Percentiles rank a stretch among this genome's conserved stretches.
Conservation (phyloP, 192 early-diverging fungal species). For the Oehlia diaphana region DNA sequence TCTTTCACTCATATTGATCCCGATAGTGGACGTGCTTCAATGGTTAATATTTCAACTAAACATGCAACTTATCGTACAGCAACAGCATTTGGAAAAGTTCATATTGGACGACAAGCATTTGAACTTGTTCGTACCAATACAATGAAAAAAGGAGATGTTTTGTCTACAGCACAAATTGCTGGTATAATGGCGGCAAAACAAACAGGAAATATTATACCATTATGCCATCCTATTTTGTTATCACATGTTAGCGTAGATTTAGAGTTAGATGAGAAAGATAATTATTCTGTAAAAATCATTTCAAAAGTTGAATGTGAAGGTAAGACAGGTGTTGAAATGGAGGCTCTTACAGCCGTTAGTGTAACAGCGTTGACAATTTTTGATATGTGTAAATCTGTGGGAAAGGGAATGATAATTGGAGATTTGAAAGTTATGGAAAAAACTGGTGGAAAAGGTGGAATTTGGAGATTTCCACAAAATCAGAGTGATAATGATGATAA, state of each 20-base stretch:
- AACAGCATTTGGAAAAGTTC: slow-evolving; percentile 68
- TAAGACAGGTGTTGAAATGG: slow-evolving; percentile 91
- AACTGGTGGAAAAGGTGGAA: slow-evolving; percentile 82
- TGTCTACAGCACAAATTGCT: slow-evolving; percentile 84
- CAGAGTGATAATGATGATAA: not conserved
- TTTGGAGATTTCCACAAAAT: slow-evolving; percentile 30
- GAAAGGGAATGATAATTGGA: slow-evolving; percentile 78
- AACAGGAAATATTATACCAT: slow-evolving; percentile 79
- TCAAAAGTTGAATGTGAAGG: slow-evolving; percentile 72
- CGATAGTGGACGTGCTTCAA: slow-evolving; percentile 70
- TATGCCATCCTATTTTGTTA: slow-evolving; percentile 82
- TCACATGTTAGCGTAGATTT: slow-evolving; percentile 72
- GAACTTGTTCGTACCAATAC: slow-evolving; percentile 61
- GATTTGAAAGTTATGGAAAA: slow-evolving; percentile 76
- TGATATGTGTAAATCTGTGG: slow-evolving; percentile 96
- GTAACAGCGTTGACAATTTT: slow-evolving; percentile 58
- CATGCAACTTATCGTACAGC: slow-evolving; percentile 69
- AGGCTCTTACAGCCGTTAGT: slow-evolving; percentile 78
- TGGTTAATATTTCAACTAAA: slow-evolving; percentile 88
- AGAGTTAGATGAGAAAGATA: slow-evolving; percentile 44
- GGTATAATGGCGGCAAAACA: slow-evolving; percentile 91
- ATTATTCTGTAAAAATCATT: slow-evolving; percentile 64
- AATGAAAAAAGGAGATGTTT: slow-evolving; percentile 86
- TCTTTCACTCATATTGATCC: slow-evolving; percentile 76
- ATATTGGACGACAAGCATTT: slow-evolving; percentile 66